Conservation (phyloP, 495 filamentous ascomycete genomes). For the Penicillium arizonense region DNA sequence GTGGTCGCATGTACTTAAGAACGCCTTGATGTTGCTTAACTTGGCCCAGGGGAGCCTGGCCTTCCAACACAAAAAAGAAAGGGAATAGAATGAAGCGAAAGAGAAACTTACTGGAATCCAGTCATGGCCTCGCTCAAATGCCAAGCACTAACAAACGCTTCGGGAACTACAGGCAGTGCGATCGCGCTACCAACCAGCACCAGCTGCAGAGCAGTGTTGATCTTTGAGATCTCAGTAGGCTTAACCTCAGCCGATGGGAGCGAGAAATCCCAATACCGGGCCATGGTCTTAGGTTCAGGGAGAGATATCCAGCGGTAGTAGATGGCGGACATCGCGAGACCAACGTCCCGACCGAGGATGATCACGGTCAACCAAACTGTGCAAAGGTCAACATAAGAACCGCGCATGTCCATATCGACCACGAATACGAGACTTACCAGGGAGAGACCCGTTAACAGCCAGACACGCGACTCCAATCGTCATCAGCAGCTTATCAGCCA, state of each 20-base stretch:
- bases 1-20: constrained; percentile 42
- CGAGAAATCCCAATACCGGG: constrained; percentile 96
- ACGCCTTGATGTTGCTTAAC: constrained; percentile 6
- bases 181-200: constrained; percentile 76
- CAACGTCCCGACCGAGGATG: constrained; percentile 86
- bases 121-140: constrained; percentile 56
- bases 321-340: constrained; percentile 82
- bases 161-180: constrained; percentile 63
- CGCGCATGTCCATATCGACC: neutral
- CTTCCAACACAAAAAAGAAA: neutral
- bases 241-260: constrained; percentile 90
- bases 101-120: constrained; percentile 66
- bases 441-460: constrained; percentile 75
- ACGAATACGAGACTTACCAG: constrained; percentile 51
- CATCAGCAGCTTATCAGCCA: constrained; percentile 96
- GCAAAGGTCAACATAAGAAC: neutral
- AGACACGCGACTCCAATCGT: constrained; percentile 82
- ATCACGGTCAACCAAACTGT: constrained; percentile 81
- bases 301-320: constrained; percentile 95
- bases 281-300: constrained; percentile 87
- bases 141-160: constrained; percentile 39
- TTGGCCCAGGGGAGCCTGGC: neutral
- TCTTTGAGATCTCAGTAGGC: constrained; percentile 88
- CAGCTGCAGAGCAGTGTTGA: constrained; percentile 80
- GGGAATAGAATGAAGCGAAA: neutral